phyloP scores from a whole-genome alignment of 2,329 filamentous ascomycete genomes.

The Pseudogymnoascus sp. region DNA sequence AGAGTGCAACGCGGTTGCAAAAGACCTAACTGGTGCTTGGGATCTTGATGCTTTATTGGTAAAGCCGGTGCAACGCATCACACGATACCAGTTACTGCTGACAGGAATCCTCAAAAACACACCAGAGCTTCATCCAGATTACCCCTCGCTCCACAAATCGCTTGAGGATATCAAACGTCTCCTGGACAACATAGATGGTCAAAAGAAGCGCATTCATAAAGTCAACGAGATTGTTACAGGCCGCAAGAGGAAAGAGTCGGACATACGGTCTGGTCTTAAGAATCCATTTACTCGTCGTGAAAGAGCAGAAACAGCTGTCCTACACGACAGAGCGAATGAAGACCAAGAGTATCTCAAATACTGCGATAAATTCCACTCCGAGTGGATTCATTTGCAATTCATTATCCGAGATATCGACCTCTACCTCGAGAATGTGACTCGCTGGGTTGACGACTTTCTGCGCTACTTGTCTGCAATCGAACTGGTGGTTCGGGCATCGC shows the following conservation, averaged over 20 bases:
- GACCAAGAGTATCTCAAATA: conserved; percentile 75
- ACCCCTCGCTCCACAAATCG: conserved; percentile 50
- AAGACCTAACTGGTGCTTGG: conserved; percentile 90
- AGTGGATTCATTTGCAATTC: conserved; percentile 86
- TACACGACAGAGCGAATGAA: conserved; percentile 49
- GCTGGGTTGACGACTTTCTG: conserved; percentile 74
- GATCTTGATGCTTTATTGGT: conserved; percentile 92
- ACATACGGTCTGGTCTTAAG: conserved; percentile 74
- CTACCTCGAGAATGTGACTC: conserved; percentile 74
- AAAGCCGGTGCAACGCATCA: conserved; percentile 89
- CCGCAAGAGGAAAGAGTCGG: conserved; percentile 79
- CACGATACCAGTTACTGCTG: conserved; percentile 87
- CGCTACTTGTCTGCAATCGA: conserved; percentile 77
- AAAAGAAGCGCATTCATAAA: conserved; percentile 89
- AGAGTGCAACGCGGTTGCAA: conserved; percentile 86
- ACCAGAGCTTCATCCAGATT: conserved; percentile 75
- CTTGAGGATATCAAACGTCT: conserved; percentile 48
- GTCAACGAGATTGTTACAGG: conserved; percentile 78
- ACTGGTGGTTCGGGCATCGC: conserved; percentile 68
- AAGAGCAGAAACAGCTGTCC: conserved; percentile 23
- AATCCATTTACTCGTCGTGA: conserved; percentile 72
- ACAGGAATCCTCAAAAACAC: conserved; percentile 73
- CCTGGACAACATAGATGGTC: conserved; percentile 82
- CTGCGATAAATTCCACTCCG: conserved; percentile 81
- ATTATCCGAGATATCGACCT: conserved; percentile 82